Evolutionary conservation across 2,329 filamentous ascomycete species (phyloP).

Genomic region (Trichoderma koningii): DNA sequence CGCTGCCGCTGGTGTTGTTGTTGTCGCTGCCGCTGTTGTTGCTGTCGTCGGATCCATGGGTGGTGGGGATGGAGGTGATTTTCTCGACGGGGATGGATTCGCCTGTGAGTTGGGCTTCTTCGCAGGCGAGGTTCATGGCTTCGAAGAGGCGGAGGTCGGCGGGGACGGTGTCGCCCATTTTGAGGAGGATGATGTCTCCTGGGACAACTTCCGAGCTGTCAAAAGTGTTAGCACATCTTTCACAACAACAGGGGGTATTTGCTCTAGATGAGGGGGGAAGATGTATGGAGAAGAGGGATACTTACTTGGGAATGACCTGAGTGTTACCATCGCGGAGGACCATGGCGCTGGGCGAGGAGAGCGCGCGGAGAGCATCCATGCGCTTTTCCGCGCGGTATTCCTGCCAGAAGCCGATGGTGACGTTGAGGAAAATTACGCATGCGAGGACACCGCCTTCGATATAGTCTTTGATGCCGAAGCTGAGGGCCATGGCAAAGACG

Average conservation of each 20-base stretch:
- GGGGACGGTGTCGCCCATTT: constrained; percentile 73
- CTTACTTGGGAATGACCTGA: constrained; percentile 59
- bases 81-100: constrained; percentile 75
- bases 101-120: constrained; percentile 76
- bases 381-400: constrained; percentile 67
- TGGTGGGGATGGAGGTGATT: constrained; percentile 53
- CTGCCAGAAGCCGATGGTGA: constrained; percentile 67
- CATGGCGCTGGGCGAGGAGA: constrained; percentile 64
- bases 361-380: constrained; percentile 63
- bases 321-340: constrained; percentile 62
- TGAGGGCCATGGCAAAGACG: constrained; percentile 73
- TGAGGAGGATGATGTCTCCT: constrained; percentile 69
- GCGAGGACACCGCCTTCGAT: constrained; percentile 69
- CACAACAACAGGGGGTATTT: neutral
- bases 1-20: too few species aligned
- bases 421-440: constrained; percentile 69
- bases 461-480: constrained; percentile 66
- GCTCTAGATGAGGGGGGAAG: too few species aligned
- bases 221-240: constrained; percentile 26
- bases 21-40: too few species aligned
- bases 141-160: constrained; percentile 72
- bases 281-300: constrained; percentile 23
- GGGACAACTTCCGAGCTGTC: constrained; percentile 63
- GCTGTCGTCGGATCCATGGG: constrained; percentile 49
- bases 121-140: constrained; percentile 76